Conservation (phyloP, 2,329 filamentous ascomycete species). For the Samsoniella hepiali region DNA sequence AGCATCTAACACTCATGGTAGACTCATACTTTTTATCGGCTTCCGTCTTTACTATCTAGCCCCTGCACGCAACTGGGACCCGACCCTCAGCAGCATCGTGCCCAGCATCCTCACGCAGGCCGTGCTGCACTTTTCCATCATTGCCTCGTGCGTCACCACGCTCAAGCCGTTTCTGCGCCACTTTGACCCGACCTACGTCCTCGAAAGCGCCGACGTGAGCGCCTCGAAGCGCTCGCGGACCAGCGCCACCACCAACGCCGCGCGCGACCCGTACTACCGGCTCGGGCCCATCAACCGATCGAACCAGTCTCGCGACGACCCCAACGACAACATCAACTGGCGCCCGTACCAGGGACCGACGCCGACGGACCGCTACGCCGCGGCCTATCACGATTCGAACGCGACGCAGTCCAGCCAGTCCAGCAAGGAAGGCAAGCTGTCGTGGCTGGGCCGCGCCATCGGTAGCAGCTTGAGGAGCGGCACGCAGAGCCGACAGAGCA, state of each 20-base stretch:
- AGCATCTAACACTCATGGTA: background rate
- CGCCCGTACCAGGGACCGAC: constrained; percentile 5
- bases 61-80: constrained; percentile 3
- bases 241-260: background rate
- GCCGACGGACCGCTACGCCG: background rate
- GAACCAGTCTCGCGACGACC: background rate
- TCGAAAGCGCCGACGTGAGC: constrained; percentile 18
- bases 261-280: constrained; percentile 15
- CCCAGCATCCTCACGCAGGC: constrained; percentile 8
- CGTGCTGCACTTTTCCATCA: constrained; percentile 16
- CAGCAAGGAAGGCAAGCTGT: background rate
- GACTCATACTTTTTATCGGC: background rate
- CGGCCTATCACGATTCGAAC: constrained; percentile 3
- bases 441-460: background rate
- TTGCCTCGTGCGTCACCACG: constrained; percentile 16
- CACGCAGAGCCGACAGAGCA: background rate
- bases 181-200: constrained; percentile 18
- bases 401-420: background rate
- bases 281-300: constrained; percentile 16
- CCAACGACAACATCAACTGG: constrained; percentile 16
- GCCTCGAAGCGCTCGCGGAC: constrained; percentile 1
- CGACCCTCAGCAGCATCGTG: constrained; percentile 8
- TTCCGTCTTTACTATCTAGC: constrained; percentile 10
- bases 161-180: constrained; percentile 20
- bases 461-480: background rate